Percentiles rank a stretch among this genome's conserved stretches.
Evolutionary conservation across 345 rosid genomes (phyloP).

Genomic region (Populus nigra): DNA sequence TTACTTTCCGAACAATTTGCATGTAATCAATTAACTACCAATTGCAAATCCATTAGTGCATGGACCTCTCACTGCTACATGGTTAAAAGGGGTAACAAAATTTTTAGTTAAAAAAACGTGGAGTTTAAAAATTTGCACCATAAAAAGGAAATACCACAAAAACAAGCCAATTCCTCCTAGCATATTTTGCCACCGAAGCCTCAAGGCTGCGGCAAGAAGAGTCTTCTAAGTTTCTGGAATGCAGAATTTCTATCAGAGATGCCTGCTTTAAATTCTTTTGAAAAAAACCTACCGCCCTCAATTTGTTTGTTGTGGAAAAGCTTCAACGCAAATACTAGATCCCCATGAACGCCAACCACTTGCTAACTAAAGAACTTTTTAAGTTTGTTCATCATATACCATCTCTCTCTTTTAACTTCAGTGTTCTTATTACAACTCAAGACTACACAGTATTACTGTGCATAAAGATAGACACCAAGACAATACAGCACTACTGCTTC

Average conservation of each 20-base stretch:
- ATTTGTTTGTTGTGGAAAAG: background rate
- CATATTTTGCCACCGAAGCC: too few species aligned
- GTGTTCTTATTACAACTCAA: background rate
- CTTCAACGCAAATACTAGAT: background rate
- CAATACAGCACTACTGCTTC: slow-evolving; percentile 2
- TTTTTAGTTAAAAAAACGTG: too few species aligned
- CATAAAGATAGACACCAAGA: background rate
- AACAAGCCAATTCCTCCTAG: too few species aligned
- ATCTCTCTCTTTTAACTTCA: background rate
- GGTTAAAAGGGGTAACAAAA: too few species aligned
- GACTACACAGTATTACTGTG: background rate
- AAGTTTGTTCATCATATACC: background rate
- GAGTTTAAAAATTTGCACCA: too few species aligned
- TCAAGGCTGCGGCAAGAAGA: too few species aligned
- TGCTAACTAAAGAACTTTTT: background rate
- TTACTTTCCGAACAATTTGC: too few species aligned
- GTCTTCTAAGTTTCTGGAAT: background rate
- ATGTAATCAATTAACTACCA: too few species aligned
- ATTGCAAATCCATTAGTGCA: too few species aligned
- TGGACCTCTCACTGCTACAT: too few species aligned
- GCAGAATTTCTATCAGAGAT: background rate
- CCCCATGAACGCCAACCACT: background rate
- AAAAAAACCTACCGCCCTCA: background rate
- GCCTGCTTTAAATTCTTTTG: background rate
- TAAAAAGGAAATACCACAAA: too few species aligned